Base-by-base conservation (phyloP, 164 flowering plant genomes). In the Brasenia schreberi region DNA sequence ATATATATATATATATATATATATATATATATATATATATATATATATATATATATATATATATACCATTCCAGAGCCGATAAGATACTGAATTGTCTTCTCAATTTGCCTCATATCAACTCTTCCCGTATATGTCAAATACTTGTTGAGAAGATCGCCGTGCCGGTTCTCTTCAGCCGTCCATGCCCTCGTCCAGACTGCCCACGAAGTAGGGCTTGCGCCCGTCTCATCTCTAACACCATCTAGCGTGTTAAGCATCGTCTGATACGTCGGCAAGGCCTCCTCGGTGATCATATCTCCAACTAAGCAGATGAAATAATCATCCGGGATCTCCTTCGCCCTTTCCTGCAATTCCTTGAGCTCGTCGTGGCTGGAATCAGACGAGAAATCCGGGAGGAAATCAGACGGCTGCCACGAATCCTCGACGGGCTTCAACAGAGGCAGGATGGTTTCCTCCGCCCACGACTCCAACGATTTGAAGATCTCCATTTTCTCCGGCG, bases 61-160 rank as follows among this genome's bases (percentile, higher is more conserved):
- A n/a, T n/a, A 78, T 65, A 87, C 92, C 92, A 85, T 87, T 82
- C 92, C 89, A 3, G 88, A 85, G 5, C 89, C 88, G 44, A 87
- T 87, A 61, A 85, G 74, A 73, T 87, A 84, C 74, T 87, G 92
- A 59, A 85, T 85, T 7, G 89, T 85, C 78, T 82, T 84, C 78
- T 87, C 92, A 64, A 87, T 80, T 65, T 84, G 85, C 56, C 72
- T 79, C 92, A 87, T 85, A 72, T 87, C 88, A 1, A 85, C 89
- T 62, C 89, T 77, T 60, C 92, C 89, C 70, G 78, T 76, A 19
- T 85, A 70, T 71, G 82, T 85, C 11, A 87, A 85, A 67, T 87
- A 87, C 73, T 83, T 85, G 69, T 87, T 85, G 4, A 87, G 81
- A 74, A 82, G 83, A 64, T 82, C 85, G 7, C 85, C 85, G 52